Evolutionary conservation across 106 monocot species (phyloP).

Genomic region (Platanthera guangdongensis): DNA sequence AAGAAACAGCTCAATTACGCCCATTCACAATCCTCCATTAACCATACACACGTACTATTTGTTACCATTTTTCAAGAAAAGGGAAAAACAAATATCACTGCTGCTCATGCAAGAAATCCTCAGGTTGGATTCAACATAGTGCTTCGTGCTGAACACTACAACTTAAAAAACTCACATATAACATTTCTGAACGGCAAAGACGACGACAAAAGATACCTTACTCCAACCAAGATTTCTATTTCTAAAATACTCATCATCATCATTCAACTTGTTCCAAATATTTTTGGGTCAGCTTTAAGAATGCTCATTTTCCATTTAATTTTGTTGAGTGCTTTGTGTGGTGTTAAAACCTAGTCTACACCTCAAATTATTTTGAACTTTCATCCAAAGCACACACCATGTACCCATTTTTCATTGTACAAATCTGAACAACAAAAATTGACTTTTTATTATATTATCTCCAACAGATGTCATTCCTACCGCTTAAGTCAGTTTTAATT

Average conservation of each 20-base stretch:
- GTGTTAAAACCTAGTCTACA: too few species aligned
- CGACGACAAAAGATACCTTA: background rate
- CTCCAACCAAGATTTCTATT: background rate
- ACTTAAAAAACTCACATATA: background rate
- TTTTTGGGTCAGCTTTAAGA: too few species aligned
- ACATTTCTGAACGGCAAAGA: background rate
- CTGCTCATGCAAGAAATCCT: background rate
- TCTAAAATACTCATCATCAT: too few species aligned
- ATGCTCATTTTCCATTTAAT: too few species aligned
- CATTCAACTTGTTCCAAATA: too few species aligned
- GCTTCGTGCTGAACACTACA: background rate
- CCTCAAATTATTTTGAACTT: too few species aligned
- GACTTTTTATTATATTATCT: too few species aligned
- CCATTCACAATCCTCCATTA: constrained; percentile 1
- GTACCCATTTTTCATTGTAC: too few species aligned
- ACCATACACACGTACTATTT: background rate
- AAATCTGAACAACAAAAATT: too few species aligned
- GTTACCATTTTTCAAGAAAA: background rate
- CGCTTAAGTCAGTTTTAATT: background rate
- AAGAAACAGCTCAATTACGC: background rate
- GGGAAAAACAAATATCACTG: background rate
- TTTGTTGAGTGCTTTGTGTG: too few species aligned
- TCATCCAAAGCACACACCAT: too few species aligned
- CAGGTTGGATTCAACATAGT: background rate
- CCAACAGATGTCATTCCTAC: too few species aligned